Percentiles rank a stretch among this genome's conserved stretches.
phyloP scores from a whole-genome alignment of 306 rosid species.

The Fragaria nilgerrensis region DNA sequence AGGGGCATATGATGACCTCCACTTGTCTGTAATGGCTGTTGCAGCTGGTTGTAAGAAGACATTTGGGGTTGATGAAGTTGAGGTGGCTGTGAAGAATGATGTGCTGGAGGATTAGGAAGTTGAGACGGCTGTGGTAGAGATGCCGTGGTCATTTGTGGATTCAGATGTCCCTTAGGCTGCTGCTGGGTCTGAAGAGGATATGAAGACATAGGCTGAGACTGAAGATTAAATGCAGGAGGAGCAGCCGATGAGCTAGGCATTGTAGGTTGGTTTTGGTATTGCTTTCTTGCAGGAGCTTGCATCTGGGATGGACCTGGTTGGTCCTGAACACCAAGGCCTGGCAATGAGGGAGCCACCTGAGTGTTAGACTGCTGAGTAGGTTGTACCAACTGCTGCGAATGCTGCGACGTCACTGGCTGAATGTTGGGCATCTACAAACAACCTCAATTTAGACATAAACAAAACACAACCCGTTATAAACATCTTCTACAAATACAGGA shows the following conservation, averaged over 20 bases:
- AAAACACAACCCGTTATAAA: slow-evolving; percentile 16
- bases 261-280: slow-evolving; percentile 61
- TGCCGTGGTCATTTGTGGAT: slow-evolving; percentile 47
- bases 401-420: slow-evolving; percentile 59
- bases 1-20: slow-evolving; percentile 68
- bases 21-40: slow-evolving; percentile 61
- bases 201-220: slow-evolving; percentile 60
- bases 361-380: slow-evolving; percentile 46
- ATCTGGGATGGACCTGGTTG: slow-evolving; percentile 60
- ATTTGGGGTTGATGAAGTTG: slow-evolving; percentile 65
- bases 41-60: slow-evolving; percentile 57
- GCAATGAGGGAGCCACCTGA: slow-evolving; percentile 51
- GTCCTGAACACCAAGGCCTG: slow-evolving; percentile 60
- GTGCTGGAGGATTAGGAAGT: slow-evolving; percentile 53
- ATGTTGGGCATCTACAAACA: slow-evolving; percentile 64
- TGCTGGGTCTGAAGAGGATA: slow-evolving; percentile 62
- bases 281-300: slow-evolving; percentile 56
- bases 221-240: slow-evolving; percentile 56
- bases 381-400: slow-evolving; percentile 54
- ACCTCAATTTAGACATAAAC: slow-evolving; percentile 18
- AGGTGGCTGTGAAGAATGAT: slow-evolving; percentile 68
- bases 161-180: slow-evolving; percentile 63
- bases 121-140: slow-evolving; percentile 72
- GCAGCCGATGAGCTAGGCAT: slow-evolving; percentile 55
- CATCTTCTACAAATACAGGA: background rate